A percentile compares a stretch with the other conserved stretches of the same genome.
Conservation (phyloP, 805 yeast species). For the Wickerhamomyces bisporus region DNA sequence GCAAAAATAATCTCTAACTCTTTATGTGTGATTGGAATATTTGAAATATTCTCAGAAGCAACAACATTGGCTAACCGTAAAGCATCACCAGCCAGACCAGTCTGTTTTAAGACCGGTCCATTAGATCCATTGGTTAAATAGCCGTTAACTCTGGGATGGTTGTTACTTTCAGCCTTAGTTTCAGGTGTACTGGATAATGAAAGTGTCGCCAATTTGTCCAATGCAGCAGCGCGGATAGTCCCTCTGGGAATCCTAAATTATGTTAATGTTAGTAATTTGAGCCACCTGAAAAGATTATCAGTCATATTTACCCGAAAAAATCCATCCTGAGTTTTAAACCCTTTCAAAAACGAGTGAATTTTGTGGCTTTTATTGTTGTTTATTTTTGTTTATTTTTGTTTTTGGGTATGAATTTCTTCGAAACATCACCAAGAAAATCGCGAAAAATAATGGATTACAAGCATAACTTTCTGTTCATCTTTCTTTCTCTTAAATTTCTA, state of each 20-base stretch:
- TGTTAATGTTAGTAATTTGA: slow-evolving; percentile 1
- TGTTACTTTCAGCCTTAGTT: not conserved
- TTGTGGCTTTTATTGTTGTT: too few relatives aligned
- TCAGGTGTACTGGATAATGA: slow-evolving; percentile 11
- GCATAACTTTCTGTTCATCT: too few relatives aligned
- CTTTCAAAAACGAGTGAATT: too few relatives aligned
- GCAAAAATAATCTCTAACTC: slow-evolving; percentile 54
- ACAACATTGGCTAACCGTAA: slow-evolving; percentile 16
- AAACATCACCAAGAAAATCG: too few relatives aligned
- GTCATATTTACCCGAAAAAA: not conserved
- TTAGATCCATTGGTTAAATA: slow-evolving; percentile 3
- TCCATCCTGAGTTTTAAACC: too few relatives aligned
- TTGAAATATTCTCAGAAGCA: slow-evolving; percentile 12
- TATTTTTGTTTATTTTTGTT: too few relatives aligned
- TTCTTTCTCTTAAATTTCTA: too few relatives aligned
- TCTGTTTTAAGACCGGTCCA: not conserved
- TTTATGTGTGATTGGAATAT: slow-evolving; percentile 32
- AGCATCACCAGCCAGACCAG: slow-evolving; percentile 14
- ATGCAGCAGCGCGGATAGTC: slow-evolving; percentile 22
- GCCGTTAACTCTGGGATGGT: slow-evolving; percentile 7
- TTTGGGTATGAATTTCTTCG: too few relatives aligned
- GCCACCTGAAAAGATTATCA: too few relatives aligned
- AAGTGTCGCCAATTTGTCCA: slow-evolving; percentile 20
- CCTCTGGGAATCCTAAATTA: slow-evolving; percentile 21
- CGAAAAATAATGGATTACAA: too few relatives aligned